phyloP scores from a whole-genome alignment of 2,329 filamentous ascomycete species.

The Chaetomiaceae sp. region DNA sequence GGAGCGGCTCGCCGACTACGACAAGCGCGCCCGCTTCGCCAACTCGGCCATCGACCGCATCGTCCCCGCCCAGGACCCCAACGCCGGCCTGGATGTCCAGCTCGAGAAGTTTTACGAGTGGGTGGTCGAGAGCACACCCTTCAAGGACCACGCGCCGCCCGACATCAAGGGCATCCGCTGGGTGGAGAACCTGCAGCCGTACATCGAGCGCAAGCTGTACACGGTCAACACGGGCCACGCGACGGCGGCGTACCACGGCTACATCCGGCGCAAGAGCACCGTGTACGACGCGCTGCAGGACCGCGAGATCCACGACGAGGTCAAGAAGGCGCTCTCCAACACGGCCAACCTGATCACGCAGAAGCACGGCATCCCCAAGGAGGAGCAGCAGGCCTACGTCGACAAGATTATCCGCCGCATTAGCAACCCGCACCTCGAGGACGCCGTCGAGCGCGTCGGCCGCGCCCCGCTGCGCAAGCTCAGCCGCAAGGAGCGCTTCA shows the following conservation, averaged over 20 bases:
- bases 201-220: constrained; percentile 98
- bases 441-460: constrained; percentile 90
- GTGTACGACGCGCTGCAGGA: constrained; percentile 87
- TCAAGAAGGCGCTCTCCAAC: constrained; percentile 75
- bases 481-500: constrained; percentile 90
- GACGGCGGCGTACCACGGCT: constrained; percentile 91
- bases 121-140: constrained; percentile 88
- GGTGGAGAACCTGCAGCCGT: constrained; percentile 86
- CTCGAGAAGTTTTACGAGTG: constrained; percentile 99
- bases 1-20: constrained; percentile 62
- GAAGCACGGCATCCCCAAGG: constrained; percentile 73
- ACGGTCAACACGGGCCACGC: constrained; percentile 98
- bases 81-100: constrained; percentile 81
- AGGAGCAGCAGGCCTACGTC: constrained; percentile 81
- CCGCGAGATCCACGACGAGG: constrained; percentile 70
- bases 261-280: constrained; percentile 77
- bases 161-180: constrained; percentile 85
- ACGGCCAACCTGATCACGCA: constrained; percentile 79
- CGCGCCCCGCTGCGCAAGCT: constrained; percentile 93
- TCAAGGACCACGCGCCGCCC: constrained; percentile 65
- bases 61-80: constrained; percentile 79
- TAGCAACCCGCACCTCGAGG: constrained; percentile 87
- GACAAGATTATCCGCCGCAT: constrained; percentile 90
- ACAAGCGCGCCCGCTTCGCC: constrained; percentile 78
- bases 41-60: constrained; percentile 99